Percentiles rank a stretch among this genome's conserved stretches.
Evolutionary conservation across 805 yeast species (phyloP).

Genomic region (Saturnispora saitoi): DNA sequence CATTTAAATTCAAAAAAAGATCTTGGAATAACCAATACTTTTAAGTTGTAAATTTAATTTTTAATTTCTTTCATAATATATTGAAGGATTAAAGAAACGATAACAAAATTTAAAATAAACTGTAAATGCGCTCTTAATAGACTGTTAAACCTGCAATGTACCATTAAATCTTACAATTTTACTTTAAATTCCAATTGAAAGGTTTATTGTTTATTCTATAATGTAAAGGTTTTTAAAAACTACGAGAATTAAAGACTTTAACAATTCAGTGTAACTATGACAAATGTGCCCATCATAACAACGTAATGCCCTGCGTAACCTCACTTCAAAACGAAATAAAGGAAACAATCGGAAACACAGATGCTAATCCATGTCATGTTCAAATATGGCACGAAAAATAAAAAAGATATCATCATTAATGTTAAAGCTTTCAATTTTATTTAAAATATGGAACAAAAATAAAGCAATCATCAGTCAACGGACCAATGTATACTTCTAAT

Average conservation of each 20-base stretch:
- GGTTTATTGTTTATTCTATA: too few relatives aligned
- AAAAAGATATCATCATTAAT: slow-evolving; percentile 26
- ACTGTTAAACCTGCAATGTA: too few relatives aligned
- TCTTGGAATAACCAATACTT: background rate
- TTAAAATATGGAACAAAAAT: slow-evolving; percentile 5
- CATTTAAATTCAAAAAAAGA: slow-evolving; percentile 4
- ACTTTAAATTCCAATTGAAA: too few relatives aligned
- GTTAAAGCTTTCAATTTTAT: background rate
- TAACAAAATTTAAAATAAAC: too few relatives aligned
- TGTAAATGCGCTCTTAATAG: too few relatives aligned
- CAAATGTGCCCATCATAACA: slow-evolving; percentile 63
- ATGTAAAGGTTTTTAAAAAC: too few relatives aligned
- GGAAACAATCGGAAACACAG: slow-evolving; percentile 10
- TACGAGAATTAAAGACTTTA: background rate
- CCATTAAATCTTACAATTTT: too few relatives aligned
- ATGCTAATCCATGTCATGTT: slow-evolving; percentile 20
- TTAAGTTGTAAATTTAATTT: background rate
- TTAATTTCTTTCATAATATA: too few relatives aligned
- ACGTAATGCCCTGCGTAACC: slow-evolving; percentile 38
- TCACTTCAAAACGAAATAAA: slow-evolving; percentile 29
- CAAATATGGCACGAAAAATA: slow-evolving; percentile 26
- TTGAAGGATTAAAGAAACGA: background rate
- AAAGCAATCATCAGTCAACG: background rate
- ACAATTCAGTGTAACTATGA: slow-evolving; percentile 80
- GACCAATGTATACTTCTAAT: background rate